These are phyloP conservation scores for Yamadazyma diddensiae DNA, from an alignment of 1,139 yeast genomes.

Conservation along the genomic window DNA sequence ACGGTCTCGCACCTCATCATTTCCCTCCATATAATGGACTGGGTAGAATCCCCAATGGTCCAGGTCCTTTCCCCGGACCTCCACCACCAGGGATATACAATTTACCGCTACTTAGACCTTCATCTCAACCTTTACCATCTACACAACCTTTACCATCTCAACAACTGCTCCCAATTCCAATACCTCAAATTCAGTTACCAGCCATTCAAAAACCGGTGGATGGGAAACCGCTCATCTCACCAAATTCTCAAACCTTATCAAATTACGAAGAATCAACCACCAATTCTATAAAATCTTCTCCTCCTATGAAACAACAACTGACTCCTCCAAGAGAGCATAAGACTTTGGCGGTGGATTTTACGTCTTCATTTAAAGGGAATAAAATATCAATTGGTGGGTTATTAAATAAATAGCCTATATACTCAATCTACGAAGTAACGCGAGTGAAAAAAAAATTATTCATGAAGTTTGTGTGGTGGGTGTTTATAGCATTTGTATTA, in stretches of 20 bases:
- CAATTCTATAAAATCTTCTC: constrained; percentile 2
- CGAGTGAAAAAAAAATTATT: neutral
- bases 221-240: constrained; percentile 4
- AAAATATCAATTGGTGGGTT: constrained; percentile 37
- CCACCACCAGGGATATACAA: constrained; percentile 26
- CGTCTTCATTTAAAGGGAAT: constrained; percentile 21
- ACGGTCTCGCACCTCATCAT: constrained; percentile 16
- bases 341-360: constrained; percentile 29
- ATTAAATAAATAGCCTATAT: constrained; percentile 20
- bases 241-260: constrained; percentile 5
- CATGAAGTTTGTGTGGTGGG: neutral
- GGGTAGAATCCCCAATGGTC: constrained; percentile 44
- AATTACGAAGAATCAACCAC: constrained; percentile 1
- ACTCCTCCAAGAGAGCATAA: constrained; percentile 16
- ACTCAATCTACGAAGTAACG: neutral
- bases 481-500: neutral
- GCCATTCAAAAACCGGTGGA: constrained; percentile 3
- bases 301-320: constrained; percentile 9
- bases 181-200: constrained; percentile 6
- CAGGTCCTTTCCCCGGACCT: constrained; percentile 47
- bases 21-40: constrained; percentile 38
- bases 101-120: constrained; percentile 6
- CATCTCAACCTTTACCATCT: constrained; percentile 5
- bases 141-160: neutral
- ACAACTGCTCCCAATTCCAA: constrained; percentile 5